Base-by-base conservation (phyloP, 306 rosid genomes). In the Fagus sylvatica region DNA sequence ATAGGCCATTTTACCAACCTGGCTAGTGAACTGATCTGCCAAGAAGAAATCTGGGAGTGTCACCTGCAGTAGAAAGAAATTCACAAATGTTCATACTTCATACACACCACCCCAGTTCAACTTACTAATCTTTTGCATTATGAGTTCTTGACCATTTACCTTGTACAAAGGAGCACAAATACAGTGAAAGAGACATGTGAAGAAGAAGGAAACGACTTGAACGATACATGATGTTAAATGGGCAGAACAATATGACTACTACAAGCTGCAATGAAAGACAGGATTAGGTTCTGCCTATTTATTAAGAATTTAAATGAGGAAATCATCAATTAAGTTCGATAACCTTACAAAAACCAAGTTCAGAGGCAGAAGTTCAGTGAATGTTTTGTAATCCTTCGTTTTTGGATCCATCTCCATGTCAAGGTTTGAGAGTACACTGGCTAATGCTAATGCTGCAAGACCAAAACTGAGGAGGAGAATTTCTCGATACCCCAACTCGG, bases 11-110 rank as follows among this genome's bases (percentile, higher is more conserved):
- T 46, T 46, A 46, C 51, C 51, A 46, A 46, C 51, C 51, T 90
- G 96, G 80, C 96, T 91, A 3, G 96, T 91, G 36, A 91, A 77
- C 74, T 91, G 96, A 85, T 91, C 91, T 51, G 89, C 93, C 90
- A 91, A 84, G 74, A 89, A 85, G 87, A 91, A 91, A 81, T 91
- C 93, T 19, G 93, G 85, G 57, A 91, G 86, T 69, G 88, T 79
- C 56, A 91, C 96, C 96, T 91, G 85, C 48, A 37, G 41, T 19
- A 60, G 68, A 75, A 36, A 19, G 43, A 75, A 74, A 60, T 1
- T 57, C 7, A 34, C 67, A 32, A 7, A 15, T 17, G 12, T 83
- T 54, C 13, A 32, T 32, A 32, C 51, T 10, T 46, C 51, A 46
- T 46, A 46, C 51, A 46, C 8, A 46, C 51, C 51, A 46, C 51